A percentile compares a stretch with the other conserved stretches of the same genome.
phyloP scores from a whole-genome alignment of 2,329 filamentous ascomycete species.

The Teratosphaeria gauchensis region DNA sequence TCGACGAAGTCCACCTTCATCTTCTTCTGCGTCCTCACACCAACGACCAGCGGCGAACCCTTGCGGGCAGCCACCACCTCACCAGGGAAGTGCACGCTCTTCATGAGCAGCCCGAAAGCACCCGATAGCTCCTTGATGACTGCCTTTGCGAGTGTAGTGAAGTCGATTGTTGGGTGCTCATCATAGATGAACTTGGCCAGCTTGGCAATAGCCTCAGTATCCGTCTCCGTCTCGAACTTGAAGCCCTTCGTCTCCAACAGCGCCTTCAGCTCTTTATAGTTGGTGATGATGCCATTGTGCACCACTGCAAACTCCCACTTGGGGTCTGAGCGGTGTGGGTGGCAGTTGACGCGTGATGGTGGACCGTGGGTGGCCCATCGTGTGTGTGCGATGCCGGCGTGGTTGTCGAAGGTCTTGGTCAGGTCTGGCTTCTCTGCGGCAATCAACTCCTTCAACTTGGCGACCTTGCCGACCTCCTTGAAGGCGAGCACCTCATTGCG shows the following conservation, averaged over 20 bases:
- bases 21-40: conserved; percentile 92
- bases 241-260: conserved; percentile 90
- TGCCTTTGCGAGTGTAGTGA: conserved; percentile 92
- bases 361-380: conserved; percentile 97
- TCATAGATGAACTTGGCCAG: conserved; percentile 97
- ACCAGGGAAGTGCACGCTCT: conserved; percentile 96
- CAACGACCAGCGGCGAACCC: conserved; percentile 93
- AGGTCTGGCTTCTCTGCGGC: conserved; percentile 73
- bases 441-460: conserved; percentile 89
- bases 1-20: conserved; percentile 99
- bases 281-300: conserved; percentile 99
- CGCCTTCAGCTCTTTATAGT: conserved; percentile 98
- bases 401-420: conserved; percentile 91
- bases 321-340: conserved; percentile 93
- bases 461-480: conserved; percentile 99
- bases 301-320: conserved; percentile 95
- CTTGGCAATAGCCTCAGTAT: conserved; percentile 99
- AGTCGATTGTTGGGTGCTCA: conserved; percentile 85
- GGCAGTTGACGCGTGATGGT: conserved; percentile 91
- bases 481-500: conserved; percentile 95
- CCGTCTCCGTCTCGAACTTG: conserved; percentile 97
- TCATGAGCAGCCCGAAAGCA: conserved; percentile 92
- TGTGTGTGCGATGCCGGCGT: conserved; percentile 97
- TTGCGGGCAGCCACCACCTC: conserved; percentile 97
- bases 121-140: conserved; percentile 98